A percentile compares a stretch with the other conserved stretches of the same genome.
These are phyloP conservation scores for Diaporthe caulivora DNA, from an alignment of 2,329 filamentous ascomycete genomes.

Conservation along the genomic window DNA sequence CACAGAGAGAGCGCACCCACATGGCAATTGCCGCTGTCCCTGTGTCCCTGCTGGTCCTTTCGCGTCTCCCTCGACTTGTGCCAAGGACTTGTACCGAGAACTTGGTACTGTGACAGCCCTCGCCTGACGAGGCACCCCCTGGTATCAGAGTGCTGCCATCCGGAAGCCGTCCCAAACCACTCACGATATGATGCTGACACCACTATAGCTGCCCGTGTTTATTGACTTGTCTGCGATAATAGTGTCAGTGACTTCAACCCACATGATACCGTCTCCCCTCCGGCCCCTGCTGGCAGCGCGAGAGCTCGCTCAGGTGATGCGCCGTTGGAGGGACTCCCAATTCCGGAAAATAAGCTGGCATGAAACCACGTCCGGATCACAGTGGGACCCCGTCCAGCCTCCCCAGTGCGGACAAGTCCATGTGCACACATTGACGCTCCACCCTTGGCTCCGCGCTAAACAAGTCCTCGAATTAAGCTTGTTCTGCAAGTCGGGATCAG, in stretches of 20 bases:
- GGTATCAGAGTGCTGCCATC: conserved; percentile 26
- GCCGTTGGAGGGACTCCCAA: neutral
- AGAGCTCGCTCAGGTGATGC: neutral
- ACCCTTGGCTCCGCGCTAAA: conserved; percentile 37
- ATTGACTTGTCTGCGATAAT: neutral
- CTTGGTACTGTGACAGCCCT: conserved; percentile 21
- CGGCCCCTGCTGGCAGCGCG: neutral
- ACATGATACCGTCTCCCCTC: neutral
- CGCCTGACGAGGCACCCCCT: conserved; percentile 5
- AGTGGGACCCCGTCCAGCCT: conserved; percentile 1
- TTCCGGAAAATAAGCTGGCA: conserved; percentile 21
- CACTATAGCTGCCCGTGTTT: neutral
- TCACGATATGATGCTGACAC: conserved; percentile 9
- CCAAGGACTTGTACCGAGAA: conserved; percentile 24
- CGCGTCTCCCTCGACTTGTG: neutral
- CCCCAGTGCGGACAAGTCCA: conserved; percentile 6
- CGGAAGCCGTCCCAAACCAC: conserved; percentile 21
- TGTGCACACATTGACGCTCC: conserved; percentile 18
- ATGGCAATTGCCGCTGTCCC: conserved; percentile 34
- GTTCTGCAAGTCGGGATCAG: conserved; percentile 36
- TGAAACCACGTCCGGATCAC: conserved; percentile 34
- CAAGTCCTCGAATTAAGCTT: conserved; percentile 40
- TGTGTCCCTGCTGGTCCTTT: neutral
- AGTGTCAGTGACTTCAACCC: neutral
- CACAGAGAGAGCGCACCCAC: conserved; percentile 23